A percentile compares a stretch with the other conserved stretches of the same genome.
These are phyloP conservation scores for Beauveria brongniartii DNA, from an alignment of 2,329 filamentous ascomycete species.

Conservation along the genomic window DNA sequence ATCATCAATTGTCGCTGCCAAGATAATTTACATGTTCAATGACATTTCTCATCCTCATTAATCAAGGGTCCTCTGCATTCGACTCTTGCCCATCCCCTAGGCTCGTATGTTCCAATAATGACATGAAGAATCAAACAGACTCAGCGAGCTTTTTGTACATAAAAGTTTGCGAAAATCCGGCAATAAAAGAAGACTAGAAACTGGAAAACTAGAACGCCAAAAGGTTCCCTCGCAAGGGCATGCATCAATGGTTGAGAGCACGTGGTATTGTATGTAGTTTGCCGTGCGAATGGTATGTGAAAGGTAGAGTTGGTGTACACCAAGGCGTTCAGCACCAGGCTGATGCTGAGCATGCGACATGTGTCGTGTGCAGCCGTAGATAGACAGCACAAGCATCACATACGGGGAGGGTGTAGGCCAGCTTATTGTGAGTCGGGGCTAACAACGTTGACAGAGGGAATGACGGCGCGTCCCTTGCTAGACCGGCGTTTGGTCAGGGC, in stretches of 20 bases:
- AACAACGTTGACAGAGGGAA: constrained; percentile 21
- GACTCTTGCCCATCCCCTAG: background rate
- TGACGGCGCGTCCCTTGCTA: constrained; percentile 35
- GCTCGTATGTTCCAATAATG: background rate
- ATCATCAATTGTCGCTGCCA: background rate
- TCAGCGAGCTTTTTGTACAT: background rate
- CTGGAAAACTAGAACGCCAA: background rate
- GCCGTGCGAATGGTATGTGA: background rate
- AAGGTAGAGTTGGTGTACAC: background rate
- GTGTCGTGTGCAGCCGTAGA: background rate
- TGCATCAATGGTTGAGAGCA: background rate
- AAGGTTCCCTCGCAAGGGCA: background rate
- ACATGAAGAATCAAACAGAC: background rate
- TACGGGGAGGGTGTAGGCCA: background rate
- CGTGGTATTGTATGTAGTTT: background rate
- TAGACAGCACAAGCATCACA: background rate
- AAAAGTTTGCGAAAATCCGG: background rate
- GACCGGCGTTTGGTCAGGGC: constrained; percentile 34
- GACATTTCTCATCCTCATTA: constrained; percentile 2
- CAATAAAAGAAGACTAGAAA: background rate
- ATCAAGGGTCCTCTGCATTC: background rate
- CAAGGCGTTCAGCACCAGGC: constrained; percentile 1
- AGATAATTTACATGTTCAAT: background rate
- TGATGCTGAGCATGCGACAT: background rate
- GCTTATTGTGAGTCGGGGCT: background rate